Base-by-base conservation (phyloP, 2,329 filamentous ascomycete genomes). In the Bipolaris gigantea region DNA sequence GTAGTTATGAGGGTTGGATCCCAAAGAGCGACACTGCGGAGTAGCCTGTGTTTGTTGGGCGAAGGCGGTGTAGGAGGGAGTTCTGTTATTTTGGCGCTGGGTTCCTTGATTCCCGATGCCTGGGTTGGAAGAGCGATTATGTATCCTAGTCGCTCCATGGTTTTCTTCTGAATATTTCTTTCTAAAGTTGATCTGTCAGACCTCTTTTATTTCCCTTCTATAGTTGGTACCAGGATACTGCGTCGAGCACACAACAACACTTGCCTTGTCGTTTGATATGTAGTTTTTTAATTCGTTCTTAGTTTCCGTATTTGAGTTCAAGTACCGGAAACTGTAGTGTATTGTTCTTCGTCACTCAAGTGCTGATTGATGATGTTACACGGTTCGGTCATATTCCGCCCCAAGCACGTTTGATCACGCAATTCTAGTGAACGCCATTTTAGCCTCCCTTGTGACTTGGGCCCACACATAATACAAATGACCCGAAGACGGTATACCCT, bases 381-480 rank as follows among this genome's bases (percentile, higher is more conserved):
- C 32, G 40, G 33, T 44, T 52, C 34, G 47, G 59, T 60, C 43
- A 69, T 65, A 62, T 62, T 53, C 50, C 58, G 66, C 56, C 53
- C 57, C 63, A 55, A 70, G 63, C 62, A 67, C 68, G 68, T 63
- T 56, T 57, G 41, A 72, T 69, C 70, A 72, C 70, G 70, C 69
- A 70, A 69, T 66, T 45, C 19, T 52, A 25, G 33, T 27, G 46
- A 50, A 57, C 62, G 60, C 59, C 51, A 65, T 63, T 55, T 62
- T 58, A 57, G 59, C 38, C 30, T 48, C 38, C 44, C 53, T 53
- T 55, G 40, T 34, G 53, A 42, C 55, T 46, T 36, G 40, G 18
- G n/a, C 40, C 40, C 40, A 32, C 10, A 32, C 27, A 43, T 9
- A 25, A 18, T 30, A 43, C 18, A 18, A 13, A 32, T 19, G 18